phyloP scores from a whole-genome alignment of 2,329 filamentous ascomycete genomes.

The Sordariomycetes sp. region DNA sequence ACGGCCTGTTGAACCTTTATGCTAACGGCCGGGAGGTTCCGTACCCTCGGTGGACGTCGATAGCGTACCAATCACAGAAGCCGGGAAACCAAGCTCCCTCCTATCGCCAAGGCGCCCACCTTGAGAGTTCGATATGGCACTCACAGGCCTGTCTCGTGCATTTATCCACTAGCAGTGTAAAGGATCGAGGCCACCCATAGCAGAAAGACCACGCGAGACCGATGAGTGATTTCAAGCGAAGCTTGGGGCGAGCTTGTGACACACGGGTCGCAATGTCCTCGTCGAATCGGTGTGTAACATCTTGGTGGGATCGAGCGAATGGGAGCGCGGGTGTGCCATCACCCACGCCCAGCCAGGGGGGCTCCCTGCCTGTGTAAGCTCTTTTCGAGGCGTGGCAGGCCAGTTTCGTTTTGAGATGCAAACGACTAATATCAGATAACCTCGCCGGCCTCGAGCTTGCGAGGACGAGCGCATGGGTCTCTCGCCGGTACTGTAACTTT shows the following conservation, averaged over 20 bases:
- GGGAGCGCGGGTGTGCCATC: background rate
- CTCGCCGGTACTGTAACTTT: background rate
- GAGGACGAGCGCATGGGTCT: background rate
- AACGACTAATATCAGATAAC: constrained; percentile 5
- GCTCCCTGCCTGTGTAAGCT: background rate
- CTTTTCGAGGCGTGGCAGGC: background rate
- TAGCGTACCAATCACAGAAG: background rate
- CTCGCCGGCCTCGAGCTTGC: background rate
- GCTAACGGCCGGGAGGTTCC: background rate
- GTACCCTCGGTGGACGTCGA: background rate
- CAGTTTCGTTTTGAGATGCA: constrained; percentile 3
- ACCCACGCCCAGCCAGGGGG: background rate
- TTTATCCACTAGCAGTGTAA: background rate
- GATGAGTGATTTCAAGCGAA: no score
- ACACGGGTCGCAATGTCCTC: background rate
- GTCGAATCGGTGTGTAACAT: background rate
- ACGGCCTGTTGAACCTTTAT: background rate
- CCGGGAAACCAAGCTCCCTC: background rate
- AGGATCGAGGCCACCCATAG: no score
- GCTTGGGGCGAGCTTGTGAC: background rate
- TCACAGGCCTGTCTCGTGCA: no score
- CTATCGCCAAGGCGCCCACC: background rate
- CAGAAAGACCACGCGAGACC: no score
- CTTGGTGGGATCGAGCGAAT: background rate
- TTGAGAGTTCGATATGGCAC: background rate